Base-by-base conservation (phyloP, 495 filamentous ascomycete genomes). In the Jackrogersella minutella region DNA sequence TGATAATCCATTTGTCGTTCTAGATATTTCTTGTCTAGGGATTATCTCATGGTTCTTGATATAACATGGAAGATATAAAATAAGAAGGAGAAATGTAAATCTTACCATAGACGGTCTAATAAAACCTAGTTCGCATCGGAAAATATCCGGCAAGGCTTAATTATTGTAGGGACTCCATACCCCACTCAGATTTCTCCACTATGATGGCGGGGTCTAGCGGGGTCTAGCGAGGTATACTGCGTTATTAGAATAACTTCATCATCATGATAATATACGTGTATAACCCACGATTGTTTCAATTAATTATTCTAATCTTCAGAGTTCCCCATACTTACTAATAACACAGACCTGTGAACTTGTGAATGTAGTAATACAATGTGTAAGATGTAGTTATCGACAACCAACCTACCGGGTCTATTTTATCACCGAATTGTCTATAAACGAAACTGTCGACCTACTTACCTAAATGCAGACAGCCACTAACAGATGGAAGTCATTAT, bases 1-100 rank as follows among this genome's bases (percentile, higher is more conserved):
- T 76, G 64, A 65, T 64, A 62, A 74, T 67, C 72, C 72, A 74
- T 74, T 52, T 64, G 70, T 11, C 6, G n/a, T 41, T 13, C 19
- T 44, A 21, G 8, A 8, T n/a, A 14, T 37, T 24, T 50, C n/a
- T 62, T 40, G n/a, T 28, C 24, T 58, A 41, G 44, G 7, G 14
- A 59, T 54, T n/a, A 11, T 50, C 14, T 41, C 19, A 58, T 51
- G 49, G 43, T 10, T 44, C 14, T 49, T 54, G 2, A 1, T 37
- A 31, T 43, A 10, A n/a, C 6, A 21, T 24, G 6, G 41, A 14
- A 36, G 39, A 30, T n/a, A n/a, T n/a, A n/a, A n/a, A n/a, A n/a
- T n/a, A 30, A 30, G 26, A n/a, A 7, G 49, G 24, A 59, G 28
- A 57, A 41, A 14, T 31, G 10, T 33, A 7, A 47, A 33, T 46